phyloP scores from a whole-genome alignment of 2,329 filamentous ascomycete genomes.

The Cercospora janseana region DNA sequence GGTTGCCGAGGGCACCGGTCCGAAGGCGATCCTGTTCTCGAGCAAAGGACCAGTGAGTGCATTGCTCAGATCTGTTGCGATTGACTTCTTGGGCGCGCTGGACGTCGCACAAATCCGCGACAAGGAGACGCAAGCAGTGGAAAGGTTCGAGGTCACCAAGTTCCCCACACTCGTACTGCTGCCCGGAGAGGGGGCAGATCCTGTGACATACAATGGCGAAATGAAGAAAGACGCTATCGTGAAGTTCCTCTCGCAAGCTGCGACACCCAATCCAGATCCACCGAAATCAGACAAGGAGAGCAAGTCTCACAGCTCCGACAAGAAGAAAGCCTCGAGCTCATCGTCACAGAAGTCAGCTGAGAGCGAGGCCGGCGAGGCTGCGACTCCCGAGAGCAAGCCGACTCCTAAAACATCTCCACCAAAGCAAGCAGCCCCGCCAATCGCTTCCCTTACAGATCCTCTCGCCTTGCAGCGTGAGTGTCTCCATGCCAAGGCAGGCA shows the following conservation, averaged over 20 bases:
- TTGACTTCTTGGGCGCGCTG: slow-evolving; percentile 83
- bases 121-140: slow-evolving; percentile 70
- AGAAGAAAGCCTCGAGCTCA: slow-evolving; percentile 45
- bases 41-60: slow-evolving; percentile 88
- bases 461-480: slow-evolving; percentile 69
- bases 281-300: slow-evolving; percentile 51
- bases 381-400: slow-evolving; percentile 48
- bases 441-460: slow-evolving; percentile 63
- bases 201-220: slow-evolving; percentile 74
- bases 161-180: slow-evolving; percentile 82
- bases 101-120: slow-evolving; percentile 77
- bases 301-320: slow-evolving; percentile 47
- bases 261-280: slow-evolving; percentile 75
- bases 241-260: slow-evolving; percentile 76
- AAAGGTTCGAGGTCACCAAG: slow-evolving; percentile 70
- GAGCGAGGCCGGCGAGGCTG: slow-evolving; percentile 49
- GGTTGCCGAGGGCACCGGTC: slow-evolving; percentile 60
- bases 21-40: slow-evolving; percentile 89
- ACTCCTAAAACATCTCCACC: slow-evolving; percentile 50
- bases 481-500: slow-evolving; percentile 71
- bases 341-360: slow-evolving; percentile 53
- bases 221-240: slow-evolving; percentile 81
- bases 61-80: slow-evolving; percentile 77
- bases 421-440: slow-evolving; percentile 56
- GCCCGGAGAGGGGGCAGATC: slow-evolving; percentile 66